Base-by-base conservation (phyloP, 768 basidiomycete genomes). In the Suillus sp. region DNA sequence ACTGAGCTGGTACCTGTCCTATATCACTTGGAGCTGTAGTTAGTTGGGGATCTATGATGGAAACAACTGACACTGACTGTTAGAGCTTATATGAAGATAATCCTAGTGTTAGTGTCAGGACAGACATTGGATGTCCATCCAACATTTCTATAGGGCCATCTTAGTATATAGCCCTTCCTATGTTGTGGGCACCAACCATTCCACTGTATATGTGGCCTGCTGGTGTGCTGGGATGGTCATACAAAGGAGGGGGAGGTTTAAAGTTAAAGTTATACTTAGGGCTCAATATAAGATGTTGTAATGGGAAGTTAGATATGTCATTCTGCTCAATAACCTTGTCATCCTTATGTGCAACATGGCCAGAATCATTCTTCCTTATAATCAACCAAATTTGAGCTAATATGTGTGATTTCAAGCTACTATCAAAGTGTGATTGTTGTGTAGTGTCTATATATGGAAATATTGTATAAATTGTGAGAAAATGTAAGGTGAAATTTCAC, bases 201-300 rank as follows among this genome's bases (percentile, higher is more conserved):
- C 47, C 47, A 48, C 47, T 14, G 13, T 48, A 25, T 16, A 25
- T 14, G 16, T 48, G 47, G 47, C 22, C 47, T 25, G 25, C 25
- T 48, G 47, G 47, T 25, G 22, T 48, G 47, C 47, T 16, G 5
- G 25, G 13, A 25, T 25, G 47, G 22, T 13, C 47, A 48, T 48
- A 48, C 47, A 48, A 16, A 25, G 47, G 47, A 48, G 47, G 47
- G 47, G 47, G 47, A 48, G 47, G 47, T 25, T 14, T 14, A 25
- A 48, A 48, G 47, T 14, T 48, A 25, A 48, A 48, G 47, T 48
- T 48, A 48, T 48, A 47, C n/a, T 48, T 25, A 25, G 47, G 47
- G 47, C 6, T 48, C 25, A 13, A 25, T 25, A 48, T 48, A 6
- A 25, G 47, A 48, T 25, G 2, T 48, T 48, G 47, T 48, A 25